phyloP scores from a whole-genome alignment of 495 filamentous ascomycete genomes.

The Xylaria cubensis region DNA sequence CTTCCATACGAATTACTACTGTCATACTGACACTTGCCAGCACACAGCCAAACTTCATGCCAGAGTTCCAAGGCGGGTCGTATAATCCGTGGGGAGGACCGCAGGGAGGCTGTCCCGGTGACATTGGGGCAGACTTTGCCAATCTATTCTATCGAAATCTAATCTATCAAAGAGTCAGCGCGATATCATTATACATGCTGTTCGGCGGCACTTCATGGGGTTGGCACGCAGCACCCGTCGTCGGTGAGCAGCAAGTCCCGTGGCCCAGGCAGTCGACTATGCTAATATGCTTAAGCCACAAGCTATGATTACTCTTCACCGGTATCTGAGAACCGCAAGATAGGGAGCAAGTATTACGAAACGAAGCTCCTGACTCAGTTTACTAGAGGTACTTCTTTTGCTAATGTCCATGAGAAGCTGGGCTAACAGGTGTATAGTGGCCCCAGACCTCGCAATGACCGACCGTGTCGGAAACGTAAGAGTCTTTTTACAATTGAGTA shows the following conservation, averaged over 20 bases:
- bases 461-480: conserved; percentile 47
- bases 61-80: conserved; percentile 69
- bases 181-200: conserved; percentile 57
- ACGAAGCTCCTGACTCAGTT: conserved; percentile 66
- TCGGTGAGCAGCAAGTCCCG: conserved; percentile 33
- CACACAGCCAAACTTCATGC: conserved; percentile 63
- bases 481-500: not conserved
- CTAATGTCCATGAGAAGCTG: not conserved
- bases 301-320: conserved; percentile 68
- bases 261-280: not conserved
- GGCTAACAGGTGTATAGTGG: not conserved
- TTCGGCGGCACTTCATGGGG: conserved; percentile 68
- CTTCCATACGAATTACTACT: not conserved
- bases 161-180: conserved; percentile 53
- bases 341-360: conserved; percentile 65
- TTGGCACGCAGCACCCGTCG: conserved; percentile 33
- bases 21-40: conserved; percentile 12
- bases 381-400: conserved; percentile 44
- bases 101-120: conserved; percentile 54
- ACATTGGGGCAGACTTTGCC: conserved; percentile 58
- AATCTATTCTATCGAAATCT: conserved; percentile 66
- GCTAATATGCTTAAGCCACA: conserved; percentile 36
- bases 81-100: conserved; percentile 69
- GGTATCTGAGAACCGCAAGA: conserved; percentile 63
- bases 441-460: conserved; percentile 55